These are phyloP conservation scores for Mycena chlorophos DNA, from an alignment of 768 basidiomycete genomes.

Conservation along the genomic window DNA sequence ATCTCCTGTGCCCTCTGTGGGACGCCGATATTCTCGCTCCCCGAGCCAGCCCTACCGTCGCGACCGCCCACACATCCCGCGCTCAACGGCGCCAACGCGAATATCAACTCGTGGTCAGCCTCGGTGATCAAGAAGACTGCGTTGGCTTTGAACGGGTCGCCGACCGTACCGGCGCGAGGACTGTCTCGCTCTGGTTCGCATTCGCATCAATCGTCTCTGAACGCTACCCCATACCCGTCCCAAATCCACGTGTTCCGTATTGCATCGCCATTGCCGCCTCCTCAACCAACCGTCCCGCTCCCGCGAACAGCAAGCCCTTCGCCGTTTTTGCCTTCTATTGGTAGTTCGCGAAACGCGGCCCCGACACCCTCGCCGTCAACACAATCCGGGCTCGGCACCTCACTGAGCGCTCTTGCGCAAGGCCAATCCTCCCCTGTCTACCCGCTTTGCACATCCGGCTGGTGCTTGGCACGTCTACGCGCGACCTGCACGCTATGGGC, in stretches of 20 bases:
- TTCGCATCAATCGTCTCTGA: too few species aligned
- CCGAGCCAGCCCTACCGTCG: slow-evolving; percentile 26
- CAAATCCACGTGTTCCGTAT: slow-evolving; percentile 73
- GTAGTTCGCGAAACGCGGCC: slow-evolving; percentile 25
- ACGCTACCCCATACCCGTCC: slow-evolving; percentile 30
- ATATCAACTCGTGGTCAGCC: slow-evolving; percentile 50
- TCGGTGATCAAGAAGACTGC: slow-evolving; percentile 60
- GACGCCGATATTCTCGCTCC: slow-evolving; percentile 47
- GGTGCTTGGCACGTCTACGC: slow-evolving; percentile 81
- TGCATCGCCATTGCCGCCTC: slow-evolving; percentile 36
- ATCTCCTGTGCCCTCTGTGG: slow-evolving; percentile 84
- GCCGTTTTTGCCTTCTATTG: slow-evolving; percentile 30
- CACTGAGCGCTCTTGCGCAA: slow-evolving; percentile 32
- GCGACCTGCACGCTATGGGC: slow-evolving; percentile 91
- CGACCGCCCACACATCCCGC: slow-evolving; percentile 37
- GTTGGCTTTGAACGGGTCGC: slow-evolving; percentile 32
- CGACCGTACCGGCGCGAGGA: slow-evolving; percentile 34
- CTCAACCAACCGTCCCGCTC: slow-evolving; percentile 25
- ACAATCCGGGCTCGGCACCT: slow-evolving; percentile 35
- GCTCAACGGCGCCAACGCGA: slow-evolving; percentile 33
- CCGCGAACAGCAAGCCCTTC: slow-evolving; percentile 25
- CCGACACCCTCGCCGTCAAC: slow-evolving; percentile 21
- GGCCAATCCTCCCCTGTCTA: slow-evolving; percentile 52
- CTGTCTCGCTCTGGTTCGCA: slow-evolving; percentile 27
- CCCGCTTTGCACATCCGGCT: slow-evolving; percentile 81